Conservation (phyloP, 306 rosid species). For the Argentina anserina region DNA sequence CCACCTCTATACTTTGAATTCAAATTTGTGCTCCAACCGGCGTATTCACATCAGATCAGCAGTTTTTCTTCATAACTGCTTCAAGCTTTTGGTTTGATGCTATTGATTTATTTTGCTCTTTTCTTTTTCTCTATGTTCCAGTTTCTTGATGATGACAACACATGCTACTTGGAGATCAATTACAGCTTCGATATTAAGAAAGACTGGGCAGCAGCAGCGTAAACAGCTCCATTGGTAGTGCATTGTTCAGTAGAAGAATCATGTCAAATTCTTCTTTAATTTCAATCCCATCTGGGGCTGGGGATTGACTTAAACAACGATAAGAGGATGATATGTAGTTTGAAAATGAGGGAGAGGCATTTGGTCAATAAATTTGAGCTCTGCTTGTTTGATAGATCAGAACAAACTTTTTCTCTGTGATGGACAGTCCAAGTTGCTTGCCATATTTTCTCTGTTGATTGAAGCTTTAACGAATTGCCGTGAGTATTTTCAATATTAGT, state of each 20-base stretch:
- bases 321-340: slow-evolving; percentile 27
- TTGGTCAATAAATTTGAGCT: slow-evolving; percentile 42
- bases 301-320: slow-evolving; percentile 40
- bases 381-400: neutral
- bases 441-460: slow-evolving; percentile 4
- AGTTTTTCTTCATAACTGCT: neutral
- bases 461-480: neutral
- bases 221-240: slow-evolving; percentile 17
- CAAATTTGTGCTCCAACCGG: slow-evolving; percentile 31
- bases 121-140: slow-evolving; percentile 21
- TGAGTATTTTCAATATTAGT: slow-evolving; percentile 1
- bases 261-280: slow-evolving; percentile 34
- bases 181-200: slow-evolving; percentile 75
- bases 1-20: slow-evolving; percentile 24
- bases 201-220: slow-evolving; percentile 57
- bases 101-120: neutral
- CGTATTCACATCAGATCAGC: neutral
- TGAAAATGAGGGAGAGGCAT: neutral
- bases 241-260: slow-evolving; percentile 33
- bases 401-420: slow-evolving; percentile 4
- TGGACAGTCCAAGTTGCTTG: slow-evolving; percentile 1
- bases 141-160: slow-evolving; percentile 88
- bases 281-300: slow-evolving; percentile 38
- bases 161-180: slow-evolving; percentile 88
- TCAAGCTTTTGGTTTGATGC: neutral